Conservation (phyloP, 192 early-diverging fungal species). For the Rhizophagus sp. region DNA sequence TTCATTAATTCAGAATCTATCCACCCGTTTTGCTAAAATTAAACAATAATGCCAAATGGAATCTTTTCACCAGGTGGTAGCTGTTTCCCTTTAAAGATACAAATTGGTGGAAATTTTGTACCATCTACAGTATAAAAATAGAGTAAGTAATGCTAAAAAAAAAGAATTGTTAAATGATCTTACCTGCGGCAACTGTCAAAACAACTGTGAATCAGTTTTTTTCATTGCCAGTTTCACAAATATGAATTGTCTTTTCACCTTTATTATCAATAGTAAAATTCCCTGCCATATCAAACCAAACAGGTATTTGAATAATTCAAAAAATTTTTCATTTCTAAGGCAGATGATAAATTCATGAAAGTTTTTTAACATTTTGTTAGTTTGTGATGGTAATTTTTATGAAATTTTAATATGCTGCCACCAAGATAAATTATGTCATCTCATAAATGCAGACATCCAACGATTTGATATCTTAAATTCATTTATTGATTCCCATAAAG, state of each 20-base stretch:
- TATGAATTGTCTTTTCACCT: constrained; percentile 5
- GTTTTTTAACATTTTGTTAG: neutral
- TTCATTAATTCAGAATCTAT: neutral
- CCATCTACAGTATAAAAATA: neutral
- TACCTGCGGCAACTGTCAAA: neutral
- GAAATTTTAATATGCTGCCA: neutral
- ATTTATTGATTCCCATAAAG: neutral
- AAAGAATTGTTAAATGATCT: no score
- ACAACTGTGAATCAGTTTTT: constrained; percentile 15
- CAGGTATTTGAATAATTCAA: neutral
- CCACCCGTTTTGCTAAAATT: constrained; percentile 5
- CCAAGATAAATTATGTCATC: no score
- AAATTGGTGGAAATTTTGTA: neutral
- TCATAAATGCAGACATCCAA: neutral
- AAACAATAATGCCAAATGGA: neutral
- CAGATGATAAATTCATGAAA: neutral
- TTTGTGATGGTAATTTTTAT: neutral
- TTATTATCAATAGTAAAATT: neutral
- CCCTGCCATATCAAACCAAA: neutral
- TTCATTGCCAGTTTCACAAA: neutral
- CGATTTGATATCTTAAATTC: neutral
- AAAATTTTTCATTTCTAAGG: neutral
- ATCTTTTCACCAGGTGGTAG: neutral
- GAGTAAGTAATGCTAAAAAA: no score
- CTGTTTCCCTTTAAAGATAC: neutral